Evolutionary conservation across 2,329 filamentous ascomycete genomes (phyloP).

Genomic region (Corynespora cassiicola): DNA sequence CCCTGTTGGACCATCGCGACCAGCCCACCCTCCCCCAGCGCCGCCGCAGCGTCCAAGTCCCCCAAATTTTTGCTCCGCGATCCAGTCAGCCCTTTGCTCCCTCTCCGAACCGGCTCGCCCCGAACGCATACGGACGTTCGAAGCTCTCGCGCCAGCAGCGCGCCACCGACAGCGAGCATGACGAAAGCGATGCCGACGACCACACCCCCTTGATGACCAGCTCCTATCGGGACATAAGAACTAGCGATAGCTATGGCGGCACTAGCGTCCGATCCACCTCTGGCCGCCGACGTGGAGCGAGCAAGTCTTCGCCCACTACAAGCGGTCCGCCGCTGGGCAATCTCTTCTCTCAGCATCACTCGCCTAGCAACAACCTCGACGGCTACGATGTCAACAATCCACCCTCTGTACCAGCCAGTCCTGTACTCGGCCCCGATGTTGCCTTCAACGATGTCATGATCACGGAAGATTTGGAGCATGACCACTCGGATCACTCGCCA

Average conservation of each 20-base stretch:
- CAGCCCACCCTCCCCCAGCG: slow-evolving; percentile 46
- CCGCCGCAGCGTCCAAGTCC: slow-evolving; percentile 52
- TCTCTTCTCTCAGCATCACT: slow-evolving; percentile 34
- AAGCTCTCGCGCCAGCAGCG: slow-evolving; percentile 37
- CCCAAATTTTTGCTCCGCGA: slow-evolving; percentile 32
- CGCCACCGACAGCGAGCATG: slow-evolving; percentile 55
- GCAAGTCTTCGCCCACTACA: slow-evolving; percentile 40
- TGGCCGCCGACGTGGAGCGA: slow-evolving; percentile 36
- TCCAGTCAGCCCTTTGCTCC: slow-evolving; percentile 26
- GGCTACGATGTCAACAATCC: slow-evolving; percentile 71
- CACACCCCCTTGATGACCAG: slow-evolving; percentile 61
- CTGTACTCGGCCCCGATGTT: slow-evolving; percentile 59
- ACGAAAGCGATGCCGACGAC: slow-evolving; percentile 55
- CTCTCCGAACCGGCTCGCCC: slow-evolving; percentile 25
- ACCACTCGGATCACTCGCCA: slow-evolving; percentile 22
- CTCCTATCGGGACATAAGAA: slow-evolving; percentile 44
- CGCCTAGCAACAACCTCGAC: slow-evolving; percentile 37
- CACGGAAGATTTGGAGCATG: slow-evolving; percentile 63
- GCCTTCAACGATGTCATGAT: slow-evolving; percentile 71
- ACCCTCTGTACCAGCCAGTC: slow-evolving; percentile 66
- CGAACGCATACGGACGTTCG: slow-evolving; percentile 27
- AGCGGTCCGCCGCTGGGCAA: slow-evolving; percentile 34
- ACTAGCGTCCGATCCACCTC: slow-evolving; percentile 31
- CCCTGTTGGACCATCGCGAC: slow-evolving; percentile 82
- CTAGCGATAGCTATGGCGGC: slow-evolving; percentile 40